Percentiles rank a stretch among this genome's conserved stretches.
Evolutionary conservation across 1,284 basidiomycete genomes (phyloP).

Genomic region (Puccinia polysora): DNA sequence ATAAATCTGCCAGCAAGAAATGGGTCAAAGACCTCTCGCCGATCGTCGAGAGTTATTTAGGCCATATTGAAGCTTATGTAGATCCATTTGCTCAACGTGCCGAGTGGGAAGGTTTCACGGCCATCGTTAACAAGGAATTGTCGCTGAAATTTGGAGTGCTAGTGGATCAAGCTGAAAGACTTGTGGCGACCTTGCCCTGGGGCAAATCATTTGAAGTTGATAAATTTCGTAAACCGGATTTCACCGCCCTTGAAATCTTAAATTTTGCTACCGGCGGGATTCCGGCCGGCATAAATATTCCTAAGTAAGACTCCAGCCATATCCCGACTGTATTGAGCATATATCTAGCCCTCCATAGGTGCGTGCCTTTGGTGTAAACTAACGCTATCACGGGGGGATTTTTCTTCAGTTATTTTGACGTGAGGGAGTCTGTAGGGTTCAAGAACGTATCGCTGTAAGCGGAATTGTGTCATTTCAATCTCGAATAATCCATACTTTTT

Average conservation of each 20-base stretch:
- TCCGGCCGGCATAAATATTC: conserved; percentile 71
- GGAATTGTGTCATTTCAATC: too few relatives aligned
- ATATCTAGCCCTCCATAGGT: too few relatives aligned
- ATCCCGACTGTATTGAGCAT: too few relatives aligned
- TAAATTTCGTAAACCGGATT: conserved; percentile 75
- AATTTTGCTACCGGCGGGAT: conserved; percentile 71
- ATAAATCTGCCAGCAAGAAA: conserved; percentile 67
- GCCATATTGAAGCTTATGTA: conserved; percentile 61
- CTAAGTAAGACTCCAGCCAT: conserved; percentile 48
- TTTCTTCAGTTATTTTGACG: conserved; percentile 67
- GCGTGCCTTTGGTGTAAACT: too few relatives aligned
- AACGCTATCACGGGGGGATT: too few relatives aligned
- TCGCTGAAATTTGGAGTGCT: conserved; percentile 73
- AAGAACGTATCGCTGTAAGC: conserved; percentile 55
- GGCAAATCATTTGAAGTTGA: conserved; percentile 75
- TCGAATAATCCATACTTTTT: background rate
- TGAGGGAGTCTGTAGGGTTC: conserved; percentile 71
- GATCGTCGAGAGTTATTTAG: conserved; percentile 75
- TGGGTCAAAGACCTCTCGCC: conserved; percentile 83
- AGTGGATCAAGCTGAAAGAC: conserved; percentile 66
- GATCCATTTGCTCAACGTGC: conserved; percentile 72
- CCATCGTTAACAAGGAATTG: conserved; percentile 62
- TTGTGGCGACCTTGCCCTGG: conserved; percentile 77
- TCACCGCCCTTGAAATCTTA: conserved; percentile 60
- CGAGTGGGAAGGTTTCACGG: conserved; percentile 44